Percentiles rank a stretch among this genome's conserved stretches.
Conservation (phyloP, 2,329 filamentous ascomycete species). For the Verticillium nubilum region DNA sequence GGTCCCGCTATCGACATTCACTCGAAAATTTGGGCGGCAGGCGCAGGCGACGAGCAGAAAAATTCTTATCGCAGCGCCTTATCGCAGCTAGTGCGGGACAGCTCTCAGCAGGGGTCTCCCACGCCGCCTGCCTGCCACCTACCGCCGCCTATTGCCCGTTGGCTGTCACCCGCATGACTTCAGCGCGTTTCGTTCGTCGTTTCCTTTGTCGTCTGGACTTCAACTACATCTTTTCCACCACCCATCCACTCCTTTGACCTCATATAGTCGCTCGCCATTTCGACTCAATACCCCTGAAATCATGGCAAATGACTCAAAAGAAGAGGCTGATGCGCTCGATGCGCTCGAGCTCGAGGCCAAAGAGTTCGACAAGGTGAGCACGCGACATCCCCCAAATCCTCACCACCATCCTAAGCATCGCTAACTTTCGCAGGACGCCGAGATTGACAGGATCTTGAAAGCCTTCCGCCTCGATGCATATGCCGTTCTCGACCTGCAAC, state of each 20-base stretch:
- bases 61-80: constrained; percentile 11
- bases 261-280: neutral
- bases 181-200: neutral
- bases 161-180: neutral
- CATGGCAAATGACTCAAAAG: constrained; percentile 35
- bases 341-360: constrained; percentile 79
- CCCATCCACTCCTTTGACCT: neutral
- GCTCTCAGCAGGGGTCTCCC: constrained; percentile 5
- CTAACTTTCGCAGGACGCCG: constrained; percentile 62
- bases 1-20: neutral
- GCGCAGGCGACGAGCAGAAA: constrained; percentile 2
- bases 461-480: constrained; percentile 80
- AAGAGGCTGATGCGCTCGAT: constrained; percentile 72
- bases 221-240: neutral
- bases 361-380: constrained; percentile 77
- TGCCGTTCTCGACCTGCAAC: constrained; percentile 90
- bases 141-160: too few relatives aligned
- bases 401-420: neutral
- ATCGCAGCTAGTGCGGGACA: neutral
- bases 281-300: neutral
- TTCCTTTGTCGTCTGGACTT: neutral
- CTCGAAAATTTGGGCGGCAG: constrained; percentile 10
- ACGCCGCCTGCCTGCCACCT: neutral
- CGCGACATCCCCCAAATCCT: constrained; percentile 1
- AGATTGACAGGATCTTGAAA: constrained; percentile 90